Conservation (phyloP, 2,329 filamentous ascomycete genomes). For the Dothistroma septosporum region DNA sequence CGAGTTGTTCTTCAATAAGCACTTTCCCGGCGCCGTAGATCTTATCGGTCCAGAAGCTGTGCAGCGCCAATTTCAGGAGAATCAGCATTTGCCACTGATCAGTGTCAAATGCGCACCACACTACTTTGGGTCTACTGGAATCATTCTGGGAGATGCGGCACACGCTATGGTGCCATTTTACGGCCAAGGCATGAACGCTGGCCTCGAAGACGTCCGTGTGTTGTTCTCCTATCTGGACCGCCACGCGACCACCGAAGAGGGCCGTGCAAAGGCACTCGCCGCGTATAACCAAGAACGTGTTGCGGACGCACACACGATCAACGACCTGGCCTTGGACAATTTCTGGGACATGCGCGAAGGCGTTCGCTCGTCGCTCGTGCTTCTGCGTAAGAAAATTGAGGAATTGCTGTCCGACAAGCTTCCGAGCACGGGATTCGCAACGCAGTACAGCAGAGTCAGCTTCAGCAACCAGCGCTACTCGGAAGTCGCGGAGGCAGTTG, state of each 20-base stretch:
- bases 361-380: conserved; percentile 73
- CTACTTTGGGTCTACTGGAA: conserved; percentile 70
- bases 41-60: conserved; percentile 65
- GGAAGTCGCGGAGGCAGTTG: conserved; percentile 67
- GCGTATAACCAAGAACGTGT: conserved; percentile 72
- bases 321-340: conserved; percentile 84
- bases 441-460: conserved; percentile 86
- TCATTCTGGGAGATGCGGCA: conserved; percentile 88
- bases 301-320: conserved; percentile 81
- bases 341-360: conserved; percentile 90
- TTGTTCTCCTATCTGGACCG: conserved; percentile 79
- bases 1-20: conserved; percentile 68
- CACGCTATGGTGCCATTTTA: conserved; percentile 99
- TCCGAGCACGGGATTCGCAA: conserved; percentile 79
- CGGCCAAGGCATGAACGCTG: conserved; percentile 96
- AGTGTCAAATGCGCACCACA: conserved; percentile 90
- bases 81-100: conserved; percentile 89
- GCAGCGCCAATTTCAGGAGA: conserved; percentile 67
- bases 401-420: conserved; percentile 74
- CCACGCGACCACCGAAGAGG: conserved; percentile 46
- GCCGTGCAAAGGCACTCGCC: conserved; percentile 52
- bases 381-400: conserved; percentile 78
- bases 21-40: conserved; percentile 81
- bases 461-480: conserved; percentile 92
- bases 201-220: conserved; percentile 86